Evolutionary conservation across 108 stramenopile species (phyloP), one percentile per base, ranked within the genome.

Genomic region (Pseudonitzschia delicatissima): DNA sequence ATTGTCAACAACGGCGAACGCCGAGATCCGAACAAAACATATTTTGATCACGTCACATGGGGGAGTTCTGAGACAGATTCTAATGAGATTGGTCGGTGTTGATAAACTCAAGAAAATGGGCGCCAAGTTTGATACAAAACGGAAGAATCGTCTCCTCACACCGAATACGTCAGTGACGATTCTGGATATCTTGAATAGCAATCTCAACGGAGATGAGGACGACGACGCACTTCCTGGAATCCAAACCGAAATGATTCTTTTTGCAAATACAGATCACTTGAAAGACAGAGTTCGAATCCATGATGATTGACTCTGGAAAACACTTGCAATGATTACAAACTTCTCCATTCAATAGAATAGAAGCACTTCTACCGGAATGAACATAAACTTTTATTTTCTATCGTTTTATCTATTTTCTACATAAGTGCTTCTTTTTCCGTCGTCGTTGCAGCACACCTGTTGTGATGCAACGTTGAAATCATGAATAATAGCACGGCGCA

Each of bases 1-100:
- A 21, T 17, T 74, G 71, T 18, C 26, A 42, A 44, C n/a, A 23
- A 1, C 20, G 47, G 20, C 21, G 47, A 23, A 18, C 7, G 20
- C 20, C 2, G 47, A 6, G 20, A 23, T 66, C 29, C 66, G n/a
- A n/a, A n/a, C n/a, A 21, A 82, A 72, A 17, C 23, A 76, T 64
- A 80, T 86, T 5, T 76, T 86, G 48, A 82, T 77, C 1, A 18
- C 80, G 11, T 72, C 85, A 0, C 85, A 86, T 48, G 72, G 76
- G 6, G 85, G 82, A 25, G 52, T 79, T 3, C 72, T 86, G 28
- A 77, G 85, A 23, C 77, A 74, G 3, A 64, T 76, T 49, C 55
- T 82, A 31, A 57, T 68, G 36, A 65, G 69, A 55, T 76, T 81
- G 68, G 79, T 85, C 11, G 69, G 49, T 7, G 15, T 47, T 3